These are phyloP conservation scores for Gillenia trifoliata DNA, from an alignment of 306 rosid genomes.

Conservation along the genomic window DNA sequence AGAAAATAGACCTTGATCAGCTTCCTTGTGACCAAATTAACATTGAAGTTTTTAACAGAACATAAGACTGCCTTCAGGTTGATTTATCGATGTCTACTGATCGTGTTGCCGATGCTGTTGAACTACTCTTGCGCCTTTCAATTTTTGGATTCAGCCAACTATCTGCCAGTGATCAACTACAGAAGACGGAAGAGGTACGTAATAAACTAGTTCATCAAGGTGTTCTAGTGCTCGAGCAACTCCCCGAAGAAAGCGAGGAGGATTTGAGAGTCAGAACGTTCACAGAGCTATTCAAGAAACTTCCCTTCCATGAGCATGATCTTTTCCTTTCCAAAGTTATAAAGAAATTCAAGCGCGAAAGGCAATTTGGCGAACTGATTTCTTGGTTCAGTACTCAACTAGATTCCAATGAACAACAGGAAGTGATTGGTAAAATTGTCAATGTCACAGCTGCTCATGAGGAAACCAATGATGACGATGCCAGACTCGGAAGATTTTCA, in stretches of 20 bases:
- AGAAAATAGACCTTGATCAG: too few relatives aligned
- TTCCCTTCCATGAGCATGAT: neutral
- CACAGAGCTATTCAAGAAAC: neutral
- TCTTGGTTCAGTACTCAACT: neutral
- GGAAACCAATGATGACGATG: neutral
- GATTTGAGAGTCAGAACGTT: neutral
- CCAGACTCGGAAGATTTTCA: neutral
- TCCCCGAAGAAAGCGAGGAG: neutral
- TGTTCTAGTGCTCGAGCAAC: neutral
- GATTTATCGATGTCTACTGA: neutral
- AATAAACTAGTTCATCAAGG: neutral
- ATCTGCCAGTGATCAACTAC: neutral
- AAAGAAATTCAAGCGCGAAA: neutral
- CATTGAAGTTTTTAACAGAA: too few relatives aligned
- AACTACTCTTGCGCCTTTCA: neutral
- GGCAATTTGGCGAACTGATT: neutral
- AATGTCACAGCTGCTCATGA: neutral
- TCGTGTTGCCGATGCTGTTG: neutral
- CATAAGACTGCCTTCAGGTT: neutral
- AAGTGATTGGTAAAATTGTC: neutral
- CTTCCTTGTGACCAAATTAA: too few relatives aligned
- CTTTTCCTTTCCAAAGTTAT: neutral
- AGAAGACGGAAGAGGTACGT: neutral
- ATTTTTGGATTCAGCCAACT: neutral
- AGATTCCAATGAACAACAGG: neutral